Conservation (phyloP, 192 early-diverging fungal species). For the Lobulomyces angularis region DNA sequence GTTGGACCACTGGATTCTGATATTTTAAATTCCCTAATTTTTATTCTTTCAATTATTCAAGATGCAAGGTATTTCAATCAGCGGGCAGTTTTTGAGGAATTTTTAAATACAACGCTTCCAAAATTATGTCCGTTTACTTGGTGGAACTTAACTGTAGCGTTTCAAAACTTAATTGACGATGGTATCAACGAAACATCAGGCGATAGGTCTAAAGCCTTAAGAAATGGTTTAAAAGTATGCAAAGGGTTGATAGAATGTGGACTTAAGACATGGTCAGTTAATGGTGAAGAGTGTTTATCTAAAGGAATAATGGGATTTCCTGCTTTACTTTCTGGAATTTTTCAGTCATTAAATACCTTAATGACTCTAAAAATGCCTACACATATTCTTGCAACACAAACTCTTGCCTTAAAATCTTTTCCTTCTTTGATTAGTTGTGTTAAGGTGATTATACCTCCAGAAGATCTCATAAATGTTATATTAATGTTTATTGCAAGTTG, state of each 20-base stretch:
- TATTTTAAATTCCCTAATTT: slow-evolving; percentile 37
- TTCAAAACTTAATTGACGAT: no score
- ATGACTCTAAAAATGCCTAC: slow-evolving; percentile 39
- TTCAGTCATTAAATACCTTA: no score
- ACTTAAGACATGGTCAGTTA: no score
- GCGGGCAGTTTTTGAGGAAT: slow-evolving; percentile 40
- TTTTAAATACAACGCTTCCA: no score
- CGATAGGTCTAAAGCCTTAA: no score
- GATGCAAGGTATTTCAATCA: slow-evolving; percentile 51
- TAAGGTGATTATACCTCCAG: slow-evolving; percentile 11
- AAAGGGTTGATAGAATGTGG: no score
- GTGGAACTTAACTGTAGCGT: no score
- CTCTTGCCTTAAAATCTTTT: slow-evolving; percentile 37
- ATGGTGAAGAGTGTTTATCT: slow-evolving; percentile 15
- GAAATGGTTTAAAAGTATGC: no score
- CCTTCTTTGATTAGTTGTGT: slow-evolving; percentile 27
- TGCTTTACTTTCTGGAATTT: slow-evolving; percentile 34
- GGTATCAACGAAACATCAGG: no score
- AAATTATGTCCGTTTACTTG: no score
- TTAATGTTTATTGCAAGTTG: slow-evolving; percentile 19
- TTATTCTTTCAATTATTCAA: slow-evolving; percentile 42
- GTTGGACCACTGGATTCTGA: slow-evolving; percentile 20
- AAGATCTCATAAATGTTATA: slow-evolving; percentile 18
- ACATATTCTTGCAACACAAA: slow-evolving; percentile 45
- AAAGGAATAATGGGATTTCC: slow-evolving; percentile 23